Conservation (phyloP, 2,329 filamentous ascomycete species). For the Cordyceps militaris region DNA sequence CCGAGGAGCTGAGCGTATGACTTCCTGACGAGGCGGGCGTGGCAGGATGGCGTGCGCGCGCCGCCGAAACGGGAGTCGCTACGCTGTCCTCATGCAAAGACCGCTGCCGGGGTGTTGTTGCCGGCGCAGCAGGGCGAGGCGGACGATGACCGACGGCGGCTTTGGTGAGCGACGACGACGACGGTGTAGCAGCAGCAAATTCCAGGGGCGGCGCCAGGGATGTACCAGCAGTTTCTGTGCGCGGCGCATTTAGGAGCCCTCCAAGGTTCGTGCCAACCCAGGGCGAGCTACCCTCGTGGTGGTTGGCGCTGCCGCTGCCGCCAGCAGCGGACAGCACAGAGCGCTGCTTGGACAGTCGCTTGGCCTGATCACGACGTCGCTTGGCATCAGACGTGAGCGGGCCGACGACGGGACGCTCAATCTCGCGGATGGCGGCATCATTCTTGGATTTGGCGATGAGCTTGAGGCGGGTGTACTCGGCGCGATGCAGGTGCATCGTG, state of each 20-base stretch:
- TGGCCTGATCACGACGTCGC: conserved; percentile 18
- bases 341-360: conserved; percentile 21
- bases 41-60: neutral
- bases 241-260: conserved; percentile 38
- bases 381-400: conserved; percentile 23
- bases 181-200: neutral
- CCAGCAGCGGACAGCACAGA: conserved; percentile 13
- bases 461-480: conserved; percentile 66
- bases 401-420: conserved; percentile 45
- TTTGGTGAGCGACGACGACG: conserved; percentile 12
- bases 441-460: conserved; percentile 47
- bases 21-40: neutral
- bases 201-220: neutral
- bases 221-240: conserved; percentile 23
- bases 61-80: neutral
- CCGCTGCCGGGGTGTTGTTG: neutral
- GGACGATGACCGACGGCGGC: conserved; percentile 14
- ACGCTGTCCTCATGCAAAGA: neutral
- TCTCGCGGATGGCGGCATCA: conserved; percentile 41
- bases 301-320: neutral
- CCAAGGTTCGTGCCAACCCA: conserved; percentile 30
- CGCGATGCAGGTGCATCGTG: conserved; percentile 69
- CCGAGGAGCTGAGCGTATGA: neutral
- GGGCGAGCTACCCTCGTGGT: conserved; percentile 12
- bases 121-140: neutral